Evolutionary conservation across 2,329 filamentous ascomycete species (phyloP).

Genomic region (Colletotrichum phormii): DNA sequence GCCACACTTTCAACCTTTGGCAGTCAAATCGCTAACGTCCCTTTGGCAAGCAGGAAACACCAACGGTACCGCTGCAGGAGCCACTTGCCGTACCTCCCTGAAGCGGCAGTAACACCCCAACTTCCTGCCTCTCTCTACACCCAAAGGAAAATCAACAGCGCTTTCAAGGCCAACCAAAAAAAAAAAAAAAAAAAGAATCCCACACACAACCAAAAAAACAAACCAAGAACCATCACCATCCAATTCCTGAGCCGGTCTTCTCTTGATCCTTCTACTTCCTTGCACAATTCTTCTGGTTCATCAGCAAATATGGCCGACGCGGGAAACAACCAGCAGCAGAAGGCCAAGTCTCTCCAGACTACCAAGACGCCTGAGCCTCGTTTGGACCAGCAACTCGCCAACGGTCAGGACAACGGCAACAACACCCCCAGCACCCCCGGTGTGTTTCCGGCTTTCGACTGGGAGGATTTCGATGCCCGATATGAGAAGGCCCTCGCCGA

Average conservation of each 20-base stretch:
- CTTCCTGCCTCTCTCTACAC: neutral
- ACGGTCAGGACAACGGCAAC: slow-evolving; percentile 42
- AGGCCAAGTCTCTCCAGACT: slow-evolving; percentile 36
- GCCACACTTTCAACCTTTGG: slow-evolving; percentile 11
- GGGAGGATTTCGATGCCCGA: slow-evolving; percentile 78
- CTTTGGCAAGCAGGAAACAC: neutral
- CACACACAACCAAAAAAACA: neutral
- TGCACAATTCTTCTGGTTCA: too few species aligned
- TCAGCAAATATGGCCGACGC: slow-evolving; percentile 19
- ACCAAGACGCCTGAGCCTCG: slow-evolving; percentile 54
- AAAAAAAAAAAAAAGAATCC: neutral
- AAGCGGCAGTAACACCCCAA: neutral
- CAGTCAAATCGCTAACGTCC: neutral
- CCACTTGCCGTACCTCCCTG: neutral
- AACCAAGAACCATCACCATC: neutral
- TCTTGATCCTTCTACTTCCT: neutral
- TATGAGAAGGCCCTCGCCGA: slow-evolving; percentile 75
- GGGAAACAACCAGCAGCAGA: slow-evolving; percentile 8
- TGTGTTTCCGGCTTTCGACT: slow-evolving; percentile 73
- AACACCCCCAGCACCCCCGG: slow-evolving; percentile 62
- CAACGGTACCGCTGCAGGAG: neutral
- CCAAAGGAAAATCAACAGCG: neutral
- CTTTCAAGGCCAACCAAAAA: neutral
- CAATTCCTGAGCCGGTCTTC: neutral
- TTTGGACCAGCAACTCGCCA: slow-evolving; percentile 45